Percentiles rank a stretch among this genome's conserved stretches.
These are phyloP conservation scores for Warburgia ugandensis DNA, from an alignment of 164 flowering plant genomes.

Conservation along the genomic window DNA sequence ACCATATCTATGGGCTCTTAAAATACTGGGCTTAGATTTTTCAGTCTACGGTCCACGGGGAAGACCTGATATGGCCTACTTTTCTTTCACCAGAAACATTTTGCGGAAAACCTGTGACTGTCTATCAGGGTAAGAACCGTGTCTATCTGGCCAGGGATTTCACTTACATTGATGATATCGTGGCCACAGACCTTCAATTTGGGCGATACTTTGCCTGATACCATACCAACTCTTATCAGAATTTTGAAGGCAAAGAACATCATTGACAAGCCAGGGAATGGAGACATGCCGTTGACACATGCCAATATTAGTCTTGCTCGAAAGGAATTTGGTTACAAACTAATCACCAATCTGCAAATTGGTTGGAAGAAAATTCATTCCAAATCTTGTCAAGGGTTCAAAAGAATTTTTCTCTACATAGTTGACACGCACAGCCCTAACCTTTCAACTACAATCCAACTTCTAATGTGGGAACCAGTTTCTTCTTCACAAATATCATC, in stretches of 20 bases:
- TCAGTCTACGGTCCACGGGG: conserved; percentile 23
- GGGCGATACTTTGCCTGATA: conserved; percentile 18
- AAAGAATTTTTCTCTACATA: too few relatives aligned
- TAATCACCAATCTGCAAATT: conserved; percentile 16
- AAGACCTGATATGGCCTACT: conserved; percentile 20
- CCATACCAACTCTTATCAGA: conserved; percentile 12
- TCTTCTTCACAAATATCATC: too few relatives aligned
- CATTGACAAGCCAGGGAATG: conserved; percentile 18
- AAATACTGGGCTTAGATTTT: conserved; percentile 16
- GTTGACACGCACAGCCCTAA: too few relatives aligned
- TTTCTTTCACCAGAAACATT: conserved; percentile 19
- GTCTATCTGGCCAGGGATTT: conserved; percentile 18
- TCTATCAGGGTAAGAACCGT: conserved; percentile 12
- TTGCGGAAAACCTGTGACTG: conserved; percentile 17
- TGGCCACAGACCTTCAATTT: conserved; percentile 14
- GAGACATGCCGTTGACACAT: conserved; percentile 19
- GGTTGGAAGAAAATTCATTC: conserved; percentile 17
- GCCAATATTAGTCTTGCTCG: conserved; percentile 12
- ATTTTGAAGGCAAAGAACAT: conserved; percentile 15
- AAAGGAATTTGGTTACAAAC: conserved; percentile 16
- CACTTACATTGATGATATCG: conserved; percentile 19
- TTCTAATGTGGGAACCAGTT: too few relatives aligned
- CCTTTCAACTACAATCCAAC: too few relatives aligned
- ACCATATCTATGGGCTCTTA: conserved; percentile 18
- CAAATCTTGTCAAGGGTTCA: too few relatives aligned